Conservation (phyloP, 2,329 filamentous ascomycete species). For the Beauveria australis region DNA sequence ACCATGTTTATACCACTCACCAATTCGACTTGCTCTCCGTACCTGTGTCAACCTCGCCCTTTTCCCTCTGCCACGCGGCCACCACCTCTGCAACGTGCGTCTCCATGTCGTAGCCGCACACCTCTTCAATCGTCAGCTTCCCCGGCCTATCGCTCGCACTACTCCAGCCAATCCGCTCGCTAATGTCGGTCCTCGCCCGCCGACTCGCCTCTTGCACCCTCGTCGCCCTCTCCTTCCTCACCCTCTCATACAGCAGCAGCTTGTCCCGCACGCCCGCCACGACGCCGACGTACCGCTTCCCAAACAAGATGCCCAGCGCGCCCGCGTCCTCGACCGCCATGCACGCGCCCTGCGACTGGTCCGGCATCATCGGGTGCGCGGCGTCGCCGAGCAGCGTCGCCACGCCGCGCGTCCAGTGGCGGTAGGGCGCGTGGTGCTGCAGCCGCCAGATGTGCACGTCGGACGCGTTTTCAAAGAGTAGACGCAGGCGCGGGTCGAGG, state of each 20-base stretch:
- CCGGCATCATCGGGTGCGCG: conserved; percentile 58
- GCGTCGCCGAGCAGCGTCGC: conserved; percentile 54
- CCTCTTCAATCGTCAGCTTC: conserved; percentile 53
- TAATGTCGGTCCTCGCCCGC: conserved; percentile 45
- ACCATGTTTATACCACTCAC: background rate
- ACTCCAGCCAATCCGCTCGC: conserved; percentile 47
- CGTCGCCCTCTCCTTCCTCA: conserved; percentile 41
- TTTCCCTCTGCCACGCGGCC: background rate
- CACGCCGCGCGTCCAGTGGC: conserved; percentile 37
- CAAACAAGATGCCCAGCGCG: conserved; percentile 50
- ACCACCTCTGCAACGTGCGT: conserved; percentile 9
- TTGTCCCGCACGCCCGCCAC: conserved; percentile 29
- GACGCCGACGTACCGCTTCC: conserved; percentile 26
- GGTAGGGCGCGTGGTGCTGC: conserved; percentile 37
- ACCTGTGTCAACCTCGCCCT: no score
- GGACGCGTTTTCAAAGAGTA: conserved; percentile 43
- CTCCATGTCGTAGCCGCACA: conserved; percentile 41
- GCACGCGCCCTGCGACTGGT: conserved; percentile 58
- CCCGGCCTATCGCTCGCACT: conserved; percentile 46
- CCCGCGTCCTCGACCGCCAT: conserved; percentile 59
- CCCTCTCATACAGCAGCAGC: conserved; percentile 38
- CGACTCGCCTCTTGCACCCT: conserved; percentile 42
- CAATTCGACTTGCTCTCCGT: no score
- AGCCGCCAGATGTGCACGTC: conserved; percentile 56
- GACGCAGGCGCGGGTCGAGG: conserved; percentile 45